Percentiles rank a stretch among this genome's conserved stretches.
phyloP scores from a whole-genome alignment of 768 basidiomycete species.

The Pholiota molesta region DNA sequence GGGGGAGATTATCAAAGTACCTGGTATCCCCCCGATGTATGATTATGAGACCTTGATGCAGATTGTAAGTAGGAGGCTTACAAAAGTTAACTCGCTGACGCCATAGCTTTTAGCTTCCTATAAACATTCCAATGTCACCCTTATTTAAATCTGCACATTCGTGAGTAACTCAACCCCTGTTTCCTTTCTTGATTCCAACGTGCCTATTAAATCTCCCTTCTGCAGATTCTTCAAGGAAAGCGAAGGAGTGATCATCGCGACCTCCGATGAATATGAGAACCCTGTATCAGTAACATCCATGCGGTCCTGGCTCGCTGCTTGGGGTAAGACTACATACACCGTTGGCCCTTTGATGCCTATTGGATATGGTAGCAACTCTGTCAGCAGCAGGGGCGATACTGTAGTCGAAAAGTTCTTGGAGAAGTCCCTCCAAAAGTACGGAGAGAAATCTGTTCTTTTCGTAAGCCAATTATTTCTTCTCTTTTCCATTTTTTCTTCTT shows the following conservation, averaged over 20 bases:
- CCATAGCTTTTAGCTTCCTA: neutral
- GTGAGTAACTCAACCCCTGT: neutral
- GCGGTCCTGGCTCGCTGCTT: conserved; percentile 1
- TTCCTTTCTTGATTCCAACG: too few relatives aligned
- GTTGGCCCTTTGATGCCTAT: conserved; percentile 16
- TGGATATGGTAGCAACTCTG: neutral
- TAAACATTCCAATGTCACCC: neutral
- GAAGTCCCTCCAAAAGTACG: conserved; percentile 6
- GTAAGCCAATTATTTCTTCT: neutral
- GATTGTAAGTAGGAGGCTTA: conserved; percentile 1
- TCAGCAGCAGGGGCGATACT: conserved; percentile 1
- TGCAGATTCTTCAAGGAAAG: conserved; percentile 7
- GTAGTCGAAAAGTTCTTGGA: conserved; percentile 12
- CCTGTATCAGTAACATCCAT: conserved; percentile 3
- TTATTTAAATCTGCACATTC: neutral
- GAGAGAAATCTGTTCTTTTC: conserved; percentile 15
- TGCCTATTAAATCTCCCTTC: neutral
- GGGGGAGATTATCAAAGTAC: conserved; percentile 9
- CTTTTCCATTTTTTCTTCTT: neutral
- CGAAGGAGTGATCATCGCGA: conserved; percentile 10
- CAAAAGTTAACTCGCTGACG: too few relatives aligned
- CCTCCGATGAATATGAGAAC: conserved; percentile 11
- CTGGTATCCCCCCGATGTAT: conserved; percentile 17
- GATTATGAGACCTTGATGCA: conserved; percentile 16
- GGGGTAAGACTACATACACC: conserved; percentile 5